phyloP scores from a whole-genome alignment of 129 eudicot genomes.

The Erigeron canadensis region DNA sequence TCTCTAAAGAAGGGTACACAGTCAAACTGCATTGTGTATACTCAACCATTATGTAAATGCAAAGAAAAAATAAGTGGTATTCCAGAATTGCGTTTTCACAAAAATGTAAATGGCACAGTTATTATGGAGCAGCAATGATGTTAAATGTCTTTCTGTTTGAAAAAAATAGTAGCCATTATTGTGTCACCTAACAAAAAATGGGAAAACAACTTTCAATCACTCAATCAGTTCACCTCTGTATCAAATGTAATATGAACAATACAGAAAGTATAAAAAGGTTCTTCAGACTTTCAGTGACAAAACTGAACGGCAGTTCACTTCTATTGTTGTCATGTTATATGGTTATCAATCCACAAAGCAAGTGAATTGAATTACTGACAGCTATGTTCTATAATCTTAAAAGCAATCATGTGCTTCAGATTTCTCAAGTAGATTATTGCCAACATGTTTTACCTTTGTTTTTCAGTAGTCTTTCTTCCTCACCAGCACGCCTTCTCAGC shows the following conservation, averaged over 20 bases:
- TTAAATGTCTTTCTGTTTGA: no score
- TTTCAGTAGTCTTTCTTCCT: slow-evolving; percentile 76
- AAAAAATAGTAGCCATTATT: no score
- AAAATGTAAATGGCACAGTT: no score
- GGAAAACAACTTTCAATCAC: no score
- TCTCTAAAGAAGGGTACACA: background rate
- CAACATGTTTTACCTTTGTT: slow-evolving; percentile 52
- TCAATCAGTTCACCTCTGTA: background rate
- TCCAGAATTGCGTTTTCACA: no score
- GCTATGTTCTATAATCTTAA: background rate
- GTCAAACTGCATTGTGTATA: background rate
- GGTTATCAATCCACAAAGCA: slow-evolving; percentile 19
- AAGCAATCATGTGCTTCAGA: slow-evolving; percentile 4
- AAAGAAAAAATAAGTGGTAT: no score
- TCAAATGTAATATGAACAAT: background rate
- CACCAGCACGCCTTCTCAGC: slow-evolving; percentile 73
- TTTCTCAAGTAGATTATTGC: background rate
- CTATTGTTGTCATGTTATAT: slow-evolving; percentile 19
- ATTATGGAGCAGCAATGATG: no score
- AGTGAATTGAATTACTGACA: slow-evolving; percentile 5
- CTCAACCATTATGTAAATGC: no score
- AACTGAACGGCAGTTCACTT: background rate
- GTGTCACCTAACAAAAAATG: no score
- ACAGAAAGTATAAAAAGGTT: slow-evolving; percentile 10
- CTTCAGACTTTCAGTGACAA: slow-evolving; percentile 5